phyloP scores from a whole-genome alignment of 352 stramenopile species.

The Phytophthora boehmeriae region DNA sequence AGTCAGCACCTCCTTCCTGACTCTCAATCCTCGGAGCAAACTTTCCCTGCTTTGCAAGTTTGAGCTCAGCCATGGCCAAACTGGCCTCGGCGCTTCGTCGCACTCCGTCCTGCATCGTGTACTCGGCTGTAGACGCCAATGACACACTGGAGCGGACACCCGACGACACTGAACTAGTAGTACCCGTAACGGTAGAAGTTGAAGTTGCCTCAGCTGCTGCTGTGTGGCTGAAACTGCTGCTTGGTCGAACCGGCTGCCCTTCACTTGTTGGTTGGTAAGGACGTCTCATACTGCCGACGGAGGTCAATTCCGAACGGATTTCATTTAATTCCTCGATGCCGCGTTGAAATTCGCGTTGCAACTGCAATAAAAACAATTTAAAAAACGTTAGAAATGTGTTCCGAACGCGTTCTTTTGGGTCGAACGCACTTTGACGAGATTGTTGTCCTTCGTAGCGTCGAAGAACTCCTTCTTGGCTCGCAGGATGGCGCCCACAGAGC shows the following conservation, averaged over 20 bases:
- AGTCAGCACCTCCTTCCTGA: conserved; percentile 78
- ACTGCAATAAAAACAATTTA: conserved; percentile 22
- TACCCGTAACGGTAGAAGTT: background rate
- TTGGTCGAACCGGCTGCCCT: background rate
- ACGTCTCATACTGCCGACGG: conserved; percentile 64
- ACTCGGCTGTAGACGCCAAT: conserved; percentile 36
- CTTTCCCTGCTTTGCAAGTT: conserved; percentile 54
- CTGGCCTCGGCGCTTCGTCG: conserved; percentile 48
- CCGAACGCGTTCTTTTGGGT: background rate
- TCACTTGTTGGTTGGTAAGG: conserved; percentile 49
- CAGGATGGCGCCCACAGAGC: conserved; percentile 69
- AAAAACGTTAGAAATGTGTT: background rate
- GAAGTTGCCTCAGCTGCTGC: background rate
- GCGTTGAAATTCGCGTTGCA: conserved; percentile 80
- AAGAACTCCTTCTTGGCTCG: conserved; percentile 88
- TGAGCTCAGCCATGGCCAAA: conserved; percentile 70
- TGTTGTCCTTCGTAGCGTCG: conserved; percentile 78
- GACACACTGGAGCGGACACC: conserved; percentile 44
- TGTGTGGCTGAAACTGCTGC: conserved; percentile 16
- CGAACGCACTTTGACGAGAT: conserved; percentile 67
- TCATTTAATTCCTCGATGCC: conserved; percentile 83
- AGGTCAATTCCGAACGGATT: conserved; percentile 78
- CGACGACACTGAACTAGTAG: background rate
- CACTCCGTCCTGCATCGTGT: conserved; percentile 28
- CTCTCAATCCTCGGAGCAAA: conserved; percentile 65